Conservation (phyloP, 768 basidiomycete genomes). For the Megacollybia marginata region DNA sequence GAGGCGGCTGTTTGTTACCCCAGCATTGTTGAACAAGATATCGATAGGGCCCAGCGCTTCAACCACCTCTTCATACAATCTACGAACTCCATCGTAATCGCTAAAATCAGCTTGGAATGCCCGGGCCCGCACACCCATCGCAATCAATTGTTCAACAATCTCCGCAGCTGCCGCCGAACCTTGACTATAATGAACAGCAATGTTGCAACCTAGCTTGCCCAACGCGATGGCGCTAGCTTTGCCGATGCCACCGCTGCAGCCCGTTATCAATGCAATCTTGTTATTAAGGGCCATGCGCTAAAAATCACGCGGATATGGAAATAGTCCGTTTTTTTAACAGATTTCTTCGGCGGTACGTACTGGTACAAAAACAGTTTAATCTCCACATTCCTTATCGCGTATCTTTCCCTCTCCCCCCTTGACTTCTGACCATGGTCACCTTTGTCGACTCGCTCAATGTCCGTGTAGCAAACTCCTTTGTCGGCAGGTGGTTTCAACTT, state of each 20-base stretch:
- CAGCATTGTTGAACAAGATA: slow-evolving; percentile 47
- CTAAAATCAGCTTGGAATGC: slow-evolving; percentile 43
- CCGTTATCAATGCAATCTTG: no score
- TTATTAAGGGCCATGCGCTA: no score
- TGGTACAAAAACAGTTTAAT: neutral
- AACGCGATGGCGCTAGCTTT: slow-evolving; percentile 39
- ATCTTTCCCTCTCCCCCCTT: neutral
- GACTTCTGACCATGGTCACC: slow-evolving; percentile 21
- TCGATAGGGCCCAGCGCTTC: slow-evolving; percentile 38
- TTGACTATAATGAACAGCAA: slow-evolving; percentile 46
- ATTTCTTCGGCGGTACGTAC: no score
- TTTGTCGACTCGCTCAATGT: slow-evolving; percentile 35
- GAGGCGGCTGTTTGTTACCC: slow-evolving; percentile 30
- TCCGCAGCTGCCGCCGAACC: slow-evolving; percentile 27
- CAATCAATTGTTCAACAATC: slow-evolving; percentile 29
- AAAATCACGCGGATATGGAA: no score
- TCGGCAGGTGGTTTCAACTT: slow-evolving; percentile 65
- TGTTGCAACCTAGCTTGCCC: slow-evolving; percentile 34
- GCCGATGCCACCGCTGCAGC: slow-evolving; percentile 44
- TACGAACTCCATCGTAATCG: slow-evolving; percentile 36
- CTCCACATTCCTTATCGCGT: neutral
- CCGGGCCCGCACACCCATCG: slow-evolving; percentile 26
- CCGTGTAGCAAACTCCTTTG: slow-evolving; percentile 35
- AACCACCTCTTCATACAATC: slow-evolving; percentile 35
- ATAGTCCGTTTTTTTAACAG: no score